Base-by-base conservation (phyloP, 371 early-diverging fungal species). In the Chytridium lagenaria region DNA sequence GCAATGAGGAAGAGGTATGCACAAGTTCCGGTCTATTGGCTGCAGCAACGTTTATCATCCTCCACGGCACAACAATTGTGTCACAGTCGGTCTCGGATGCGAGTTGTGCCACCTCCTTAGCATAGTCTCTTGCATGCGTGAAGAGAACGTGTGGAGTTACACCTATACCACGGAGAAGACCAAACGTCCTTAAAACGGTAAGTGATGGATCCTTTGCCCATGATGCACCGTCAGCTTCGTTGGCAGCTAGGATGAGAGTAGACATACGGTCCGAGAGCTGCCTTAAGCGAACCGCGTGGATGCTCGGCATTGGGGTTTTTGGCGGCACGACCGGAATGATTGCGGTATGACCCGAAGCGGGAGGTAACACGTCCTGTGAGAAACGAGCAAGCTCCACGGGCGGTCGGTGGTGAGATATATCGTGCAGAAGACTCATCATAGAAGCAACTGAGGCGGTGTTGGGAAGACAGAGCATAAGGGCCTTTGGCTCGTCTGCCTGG, bases 251-350 rank as follows among this genome's bases (percentile, higher is more conserved):
- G 26, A 72, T 36, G 30, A 72, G 28, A 19, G 66, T 23, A 36
- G 72, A 72, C 72, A 72, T 66, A 2, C 72, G 50, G 36, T 72
- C 72, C 39, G 72, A 52, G 2, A 72, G 50, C 26, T 19, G 66
- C 38, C 66, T 50, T 19, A 72, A 44, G 7, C 72, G 66, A 19
- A 59, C 67, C 19, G 59, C 72, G 34, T 72, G 72, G n/a, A 67
- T 22, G 23, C 26, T 33, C 5, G 52, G 28, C 39, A 30, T 50
- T 28, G 10, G 23, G 7, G 23, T n/a, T 5, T 38, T 44, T 16
- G 40, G n/a, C 16, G 63, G 12, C 7, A 7, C 16, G 7, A 31
- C 36, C 26, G 55, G 5, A 52, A 52, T 52, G 26, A 23, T 22
- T 5, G 55, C 55, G 34, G 15, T 61, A 12, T 7, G 26, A 7